Percentiles rank a stretch among this genome's conserved stretches.
These are phyloP conservation scores for Stentor roeselii DNA, from an alignment of 73 alveolate species.

Conservation along the genomic window DNA sequence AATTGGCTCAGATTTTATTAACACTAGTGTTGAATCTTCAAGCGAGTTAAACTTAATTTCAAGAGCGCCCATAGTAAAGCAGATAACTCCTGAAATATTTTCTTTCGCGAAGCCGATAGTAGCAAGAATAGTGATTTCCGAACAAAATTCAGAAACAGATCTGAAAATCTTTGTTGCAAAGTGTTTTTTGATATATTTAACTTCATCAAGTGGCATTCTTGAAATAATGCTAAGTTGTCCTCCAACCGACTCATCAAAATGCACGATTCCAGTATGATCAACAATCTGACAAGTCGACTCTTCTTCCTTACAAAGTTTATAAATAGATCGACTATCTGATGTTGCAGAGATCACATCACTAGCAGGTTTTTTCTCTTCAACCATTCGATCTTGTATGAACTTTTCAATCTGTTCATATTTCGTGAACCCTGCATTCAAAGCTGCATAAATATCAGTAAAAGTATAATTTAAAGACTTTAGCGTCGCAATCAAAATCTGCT, in stretches of 20 bases:
- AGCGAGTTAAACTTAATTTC: neutral
- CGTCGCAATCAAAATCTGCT: neutral
- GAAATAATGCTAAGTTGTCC: neutral
- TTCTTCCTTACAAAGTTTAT: constrained; percentile 11
- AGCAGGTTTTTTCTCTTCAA: neutral
- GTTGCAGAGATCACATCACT: neutral
- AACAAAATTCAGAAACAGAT: neutral
- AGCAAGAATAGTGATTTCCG: neutral
- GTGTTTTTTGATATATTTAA: neutral
- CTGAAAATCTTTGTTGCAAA: constrained; percentile 10
- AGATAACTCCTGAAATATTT: neutral
- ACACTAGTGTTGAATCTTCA: neutral
- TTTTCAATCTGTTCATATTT: neutral
- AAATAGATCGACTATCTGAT: neutral
- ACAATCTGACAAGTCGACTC: constrained; percentile 11
- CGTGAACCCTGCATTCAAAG: neutral
- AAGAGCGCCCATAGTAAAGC: neutral
- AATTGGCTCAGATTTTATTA: neutral
- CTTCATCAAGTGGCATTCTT: constrained; percentile 13
- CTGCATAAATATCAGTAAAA: constrained; percentile 1
- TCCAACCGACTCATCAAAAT: constrained; percentile 8
- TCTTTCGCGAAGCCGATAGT: constrained; percentile 3
- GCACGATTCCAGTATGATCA: constrained; percentile 22
- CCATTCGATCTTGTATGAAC: neutral
- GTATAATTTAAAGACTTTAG: neutral